Base-by-base conservation (phyloP, 2,329 filamentous ascomycete genomes). In the Sclerotinia trifoliorum region DNA sequence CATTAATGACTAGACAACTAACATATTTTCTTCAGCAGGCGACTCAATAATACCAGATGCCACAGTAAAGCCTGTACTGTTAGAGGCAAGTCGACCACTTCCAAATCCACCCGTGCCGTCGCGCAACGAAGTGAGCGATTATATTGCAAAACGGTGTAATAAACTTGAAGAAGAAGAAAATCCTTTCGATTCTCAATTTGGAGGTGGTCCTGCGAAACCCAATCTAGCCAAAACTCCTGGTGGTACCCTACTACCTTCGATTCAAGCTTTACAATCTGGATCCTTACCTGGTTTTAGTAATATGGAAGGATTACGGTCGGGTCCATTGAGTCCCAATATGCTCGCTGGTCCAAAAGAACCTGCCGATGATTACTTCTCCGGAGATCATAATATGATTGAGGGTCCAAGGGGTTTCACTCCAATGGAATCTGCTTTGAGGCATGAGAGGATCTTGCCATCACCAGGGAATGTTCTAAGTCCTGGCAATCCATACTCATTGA, bases 251-350 rank as follows among this genome's bases (percentile, higher is more conserved):
- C 83, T 99, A 71, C 95, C 95, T 63, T 91, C 94, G 21, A 93
- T 98, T 74, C 93, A 93, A 58, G 87, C 93, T 71, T 85, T 99
- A 75, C 96, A 95, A 32, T 98, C 95, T 58, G 94, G 95, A 8
- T 93, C 93, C 57, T 88, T 93, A 29, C 86, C 96, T 26, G 81
- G 93, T 44, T 92, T 91, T 72, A 86, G 86, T 42, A 42, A 42
- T 75, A 97, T 94, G 93, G 86, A 87, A 73, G 90, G 93, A 74
- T 83, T 99, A 76, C 90, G 95, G 73, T 94, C 93, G 70, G 95
- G 95, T 74, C 95, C 95, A 54, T 81, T 99, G 73, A 98, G 95
- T 80, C 95, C 95, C 81, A 95, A 94, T 72, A 98, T 99, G 94
- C 88, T 99, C 67, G 92, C 93, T 58, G 95, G 93, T 32, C 95